Base-by-base conservation (phyloP, 75 land plant genomes). In the Chamaecyparis obtusa region DNA sequence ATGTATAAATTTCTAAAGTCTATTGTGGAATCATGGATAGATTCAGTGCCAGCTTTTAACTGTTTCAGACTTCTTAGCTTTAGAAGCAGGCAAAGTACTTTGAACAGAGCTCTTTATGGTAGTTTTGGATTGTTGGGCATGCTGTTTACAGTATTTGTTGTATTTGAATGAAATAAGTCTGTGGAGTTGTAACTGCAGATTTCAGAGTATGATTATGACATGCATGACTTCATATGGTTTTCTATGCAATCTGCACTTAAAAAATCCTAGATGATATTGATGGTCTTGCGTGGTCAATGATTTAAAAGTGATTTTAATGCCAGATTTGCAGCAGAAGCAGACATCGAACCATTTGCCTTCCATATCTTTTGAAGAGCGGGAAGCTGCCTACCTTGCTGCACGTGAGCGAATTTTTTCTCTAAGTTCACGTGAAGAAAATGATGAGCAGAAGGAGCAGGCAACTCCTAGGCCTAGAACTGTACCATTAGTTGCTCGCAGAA, bases 351-450 rank as follows among this genome's bases (percentile, higher is more conserved):
- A 54, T 32, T 64, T 81, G 71, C 89, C 91, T 84, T 82, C 75
- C 36, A 24, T 86, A 69, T 85, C 98, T 13, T 89, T 95, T 49
- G 94, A 94, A 83, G 99, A 94, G 88, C 86, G 99, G 80, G 90
- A 96, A 90, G 94, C 96, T 44, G 95, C 99, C 57, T 96, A 96
- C 90, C 33, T 90, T 83, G 95, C 99, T 86, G 99, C 99, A 81
- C 95, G 99, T 56, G 93, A 95, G 54, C 90, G 98, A 13, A 98
- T 98, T 15, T 98, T 98, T 88, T 90, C 96, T 14, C 64, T 79
- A 46, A 16, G 54, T 41, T 84, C 83, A n/a, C 56, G 43, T 86
- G 88, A 92, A 33, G 91, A 88, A 36, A 55, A 46, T 84, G 83
- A 84, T 69, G 87, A 92, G 72, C 37, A 46, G 13, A 89, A 84